phyloP scores from a whole-genome alignment of 768 basidiomycete species.

The Lentinus brumalis region DNA sequence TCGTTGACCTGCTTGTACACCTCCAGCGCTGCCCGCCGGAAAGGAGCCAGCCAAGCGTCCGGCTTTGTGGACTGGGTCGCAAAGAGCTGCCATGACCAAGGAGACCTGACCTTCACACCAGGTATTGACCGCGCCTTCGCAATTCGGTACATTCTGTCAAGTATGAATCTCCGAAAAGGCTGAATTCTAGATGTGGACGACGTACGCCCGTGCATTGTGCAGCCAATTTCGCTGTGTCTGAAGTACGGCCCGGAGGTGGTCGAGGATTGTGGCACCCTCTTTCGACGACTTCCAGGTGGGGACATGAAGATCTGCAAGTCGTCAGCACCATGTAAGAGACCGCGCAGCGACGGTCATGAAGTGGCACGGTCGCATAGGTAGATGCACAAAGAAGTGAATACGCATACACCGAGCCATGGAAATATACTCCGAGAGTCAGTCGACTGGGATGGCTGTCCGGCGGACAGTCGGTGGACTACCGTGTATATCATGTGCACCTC shows the following conservation, averaged over 20 bases:
- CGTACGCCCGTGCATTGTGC: constrained; percentile 38
- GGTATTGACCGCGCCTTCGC: constrained; percentile 39
- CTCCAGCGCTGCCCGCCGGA: constrained; percentile 38
- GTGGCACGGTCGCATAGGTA: no score
- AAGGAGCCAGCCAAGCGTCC: constrained; percentile 38
- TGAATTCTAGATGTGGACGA: neutral
- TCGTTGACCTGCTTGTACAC: constrained; percentile 40
- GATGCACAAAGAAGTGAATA: no score
- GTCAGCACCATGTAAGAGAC: neutral
- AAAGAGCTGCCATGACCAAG: constrained; percentile 28
- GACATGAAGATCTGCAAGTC: constrained; percentile 23
- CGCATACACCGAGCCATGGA: no score
- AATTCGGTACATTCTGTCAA: constrained; percentile 39
- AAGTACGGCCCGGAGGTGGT: constrained; percentile 17
- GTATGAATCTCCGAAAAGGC: no score
- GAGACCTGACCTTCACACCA: constrained; percentile 26
- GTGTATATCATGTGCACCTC: no score
- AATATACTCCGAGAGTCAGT: no score
- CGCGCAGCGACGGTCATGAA: no score
- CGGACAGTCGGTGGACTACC: no score
- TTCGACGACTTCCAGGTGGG: constrained; percentile 20
- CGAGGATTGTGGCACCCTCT: constrained; percentile 18
- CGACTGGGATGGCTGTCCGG: no score
- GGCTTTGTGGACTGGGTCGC: constrained; percentile 27
- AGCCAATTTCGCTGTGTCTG: constrained; percentile 22